Conservation (phyloP, 192 early-diverging fungal species). For the Entomortierella parvispora region DNA sequence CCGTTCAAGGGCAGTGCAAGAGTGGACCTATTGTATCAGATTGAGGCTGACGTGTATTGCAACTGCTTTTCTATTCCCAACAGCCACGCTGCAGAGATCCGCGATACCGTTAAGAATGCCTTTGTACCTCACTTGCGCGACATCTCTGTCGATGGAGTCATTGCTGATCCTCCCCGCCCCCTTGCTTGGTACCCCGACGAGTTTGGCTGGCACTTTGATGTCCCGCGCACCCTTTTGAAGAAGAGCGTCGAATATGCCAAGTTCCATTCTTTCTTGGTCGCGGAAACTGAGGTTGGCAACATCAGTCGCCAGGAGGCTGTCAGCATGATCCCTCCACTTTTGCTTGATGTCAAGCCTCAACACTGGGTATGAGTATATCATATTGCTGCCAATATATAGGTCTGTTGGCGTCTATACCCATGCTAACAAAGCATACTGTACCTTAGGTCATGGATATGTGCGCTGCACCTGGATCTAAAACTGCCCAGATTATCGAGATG, state of each 20-base stretch:
- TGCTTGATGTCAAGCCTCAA: constrained; percentile 89
- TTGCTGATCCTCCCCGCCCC: constrained; percentile 78
- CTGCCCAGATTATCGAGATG: constrained; percentile 90
- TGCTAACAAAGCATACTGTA: no score
- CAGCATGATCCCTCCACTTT: constrained; percentile 96
- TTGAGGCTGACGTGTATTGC: no score
- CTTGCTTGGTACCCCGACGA: constrained; percentile 94
- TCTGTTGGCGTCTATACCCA: no score
- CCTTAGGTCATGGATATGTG: constrained; percentile 90
- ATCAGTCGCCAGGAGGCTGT: constrained; percentile 96
- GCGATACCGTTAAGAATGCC: constrained; percentile 73
- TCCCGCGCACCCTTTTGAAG: constrained; percentile 79
- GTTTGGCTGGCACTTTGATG: constrained; percentile 88
- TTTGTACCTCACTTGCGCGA: constrained; percentile 59
- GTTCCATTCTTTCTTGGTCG: constrained; percentile 95
- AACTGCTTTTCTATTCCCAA: neutral
- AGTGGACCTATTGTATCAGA: neutral
- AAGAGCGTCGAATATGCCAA: constrained; percentile 78
- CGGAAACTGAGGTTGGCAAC: constrained; percentile 99
- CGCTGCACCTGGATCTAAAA: constrained; percentile 98
- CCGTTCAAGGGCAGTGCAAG: neutral
- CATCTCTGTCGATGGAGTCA: constrained; percentile 76
- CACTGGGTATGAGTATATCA: constrained; percentile 72
- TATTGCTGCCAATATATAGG: no score
- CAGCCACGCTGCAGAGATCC: constrained; percentile 75